Conservation (phyloP, 768 basidiomycete genomes). For the Cystofilobasidium capitatum region DNA sequence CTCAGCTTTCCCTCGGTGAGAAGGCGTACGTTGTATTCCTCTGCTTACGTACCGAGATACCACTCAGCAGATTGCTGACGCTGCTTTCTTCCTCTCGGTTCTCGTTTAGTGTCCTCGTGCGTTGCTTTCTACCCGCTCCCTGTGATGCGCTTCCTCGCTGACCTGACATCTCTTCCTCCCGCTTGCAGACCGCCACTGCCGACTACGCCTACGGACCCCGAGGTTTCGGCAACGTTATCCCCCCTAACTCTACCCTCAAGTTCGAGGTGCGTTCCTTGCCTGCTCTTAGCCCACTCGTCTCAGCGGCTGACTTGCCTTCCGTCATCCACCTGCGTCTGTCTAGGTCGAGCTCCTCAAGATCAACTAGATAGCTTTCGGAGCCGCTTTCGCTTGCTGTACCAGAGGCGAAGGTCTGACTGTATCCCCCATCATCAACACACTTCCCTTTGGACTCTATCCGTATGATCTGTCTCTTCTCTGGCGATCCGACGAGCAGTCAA, state of each 20-base stretch:
- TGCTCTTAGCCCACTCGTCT: not conserved
- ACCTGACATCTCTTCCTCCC: not conserved
- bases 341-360: conserved; percentile 31
- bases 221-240: conserved; percentile 41
- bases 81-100: not conserved
- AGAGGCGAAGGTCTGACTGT: no score
- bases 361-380: no score
- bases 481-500: no score
- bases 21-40: conserved; percentile 32
- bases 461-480: no score
- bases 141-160: not conserved
- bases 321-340: not conserved
- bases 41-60: not conserved
- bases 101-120: not conserved
- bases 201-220: conserved; percentile 35
- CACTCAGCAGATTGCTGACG: not conserved
- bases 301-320: not conserved
- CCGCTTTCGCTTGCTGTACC: no score
- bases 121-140: not conserved
- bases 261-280: conserved; percentile 20
- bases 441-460: no score
- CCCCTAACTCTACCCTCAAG: conserved; percentile 39
- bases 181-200: conserved; percentile 27
- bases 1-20: conserved; percentile 38
- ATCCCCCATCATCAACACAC: no score